Percentiles rank a stretch among this genome's conserved stretches.
Evolutionary conservation across 179 eudicot species (phyloP).

Genomic region (Heliamphora pulchella): DNA sequence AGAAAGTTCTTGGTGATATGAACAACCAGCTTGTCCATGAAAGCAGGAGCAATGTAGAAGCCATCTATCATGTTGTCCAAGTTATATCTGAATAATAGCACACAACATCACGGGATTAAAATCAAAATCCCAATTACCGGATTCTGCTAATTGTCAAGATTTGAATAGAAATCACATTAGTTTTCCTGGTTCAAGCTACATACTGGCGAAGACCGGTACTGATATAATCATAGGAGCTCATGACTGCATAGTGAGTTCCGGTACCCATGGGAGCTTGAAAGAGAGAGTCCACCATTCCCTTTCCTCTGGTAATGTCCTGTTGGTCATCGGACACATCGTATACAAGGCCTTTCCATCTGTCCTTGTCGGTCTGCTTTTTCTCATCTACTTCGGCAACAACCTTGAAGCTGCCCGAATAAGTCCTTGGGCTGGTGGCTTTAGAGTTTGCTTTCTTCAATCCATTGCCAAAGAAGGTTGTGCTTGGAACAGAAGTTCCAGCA

Average conservation of each 20-base stretch:
- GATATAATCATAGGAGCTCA: conserved; percentile 55
- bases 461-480: conserved; percentile 45
- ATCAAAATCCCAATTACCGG: not conserved
- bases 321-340: conserved; percentile 66
- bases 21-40: conserved; percentile 84
- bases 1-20: conserved; percentile 79
- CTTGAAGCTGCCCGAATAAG: conserved; percentile 27
- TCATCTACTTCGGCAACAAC: conserved; percentile 44
- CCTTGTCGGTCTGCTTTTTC: conserved; percentile 52
- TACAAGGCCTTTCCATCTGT: conserved; percentile 64
- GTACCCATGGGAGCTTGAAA: conserved; percentile 62
- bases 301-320: conserved; percentile 79
- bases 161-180: not conserved
- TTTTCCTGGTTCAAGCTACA: too few relatives aligned
- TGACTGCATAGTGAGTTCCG: conserved; percentile 57
- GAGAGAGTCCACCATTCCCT: conserved; percentile 76
- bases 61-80: conserved; percentile 67
- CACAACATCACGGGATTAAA: not conserved
- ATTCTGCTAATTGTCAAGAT: not conserved
- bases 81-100: conserved; percentile 27
- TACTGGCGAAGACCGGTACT: conserved; percentile 57
- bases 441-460: conserved; percentile 36
- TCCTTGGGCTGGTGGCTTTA: conserved; percentile 21
- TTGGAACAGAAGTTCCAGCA: conserved; percentile 34
- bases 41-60: conserved; percentile 77